Conservation (phyloP, 2,329 filamentous ascomycete genomes). For the Aplosporella prunicola region DNA sequence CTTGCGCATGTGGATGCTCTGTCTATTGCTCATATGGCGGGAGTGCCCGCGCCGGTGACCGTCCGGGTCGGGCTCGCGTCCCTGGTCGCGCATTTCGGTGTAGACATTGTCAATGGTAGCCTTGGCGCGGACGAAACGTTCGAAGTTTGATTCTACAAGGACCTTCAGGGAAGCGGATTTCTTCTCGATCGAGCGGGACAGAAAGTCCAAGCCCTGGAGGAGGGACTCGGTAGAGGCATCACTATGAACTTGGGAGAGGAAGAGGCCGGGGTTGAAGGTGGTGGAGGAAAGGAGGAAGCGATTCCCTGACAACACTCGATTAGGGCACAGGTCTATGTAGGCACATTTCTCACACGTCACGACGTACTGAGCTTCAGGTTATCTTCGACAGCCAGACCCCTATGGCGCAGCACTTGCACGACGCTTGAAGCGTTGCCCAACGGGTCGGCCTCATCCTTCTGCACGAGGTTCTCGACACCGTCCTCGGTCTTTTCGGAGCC, state of each 20-base stretch:
- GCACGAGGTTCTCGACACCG: slow-evolving; percentile 67
- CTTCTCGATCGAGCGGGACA: slow-evolving; percentile 89
- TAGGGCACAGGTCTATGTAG: no score
- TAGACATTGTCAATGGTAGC: slow-evolving; percentile 98
- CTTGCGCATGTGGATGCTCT: slow-evolving; percentile 42
- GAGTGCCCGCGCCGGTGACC: slow-evolving; percentile 45
- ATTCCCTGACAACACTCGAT: slow-evolving; percentile 55
- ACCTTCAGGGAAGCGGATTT: slow-evolving; percentile 96
- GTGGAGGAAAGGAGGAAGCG: slow-evolving; percentile 93
- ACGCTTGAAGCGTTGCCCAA: slow-evolving; percentile 84
- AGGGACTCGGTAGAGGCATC: slow-evolving; percentile 74
- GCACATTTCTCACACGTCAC: background rate
- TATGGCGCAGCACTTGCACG: slow-evolving; percentile 63
- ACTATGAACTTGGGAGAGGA: slow-evolving; percentile 85
- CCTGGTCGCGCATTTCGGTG: slow-evolving; percentile 79
- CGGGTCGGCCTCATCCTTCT: slow-evolving; percentile 87
- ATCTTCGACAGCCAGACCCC: slow-evolving; percentile 75
- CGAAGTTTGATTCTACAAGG: slow-evolving; percentile 94
- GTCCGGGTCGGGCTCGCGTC: slow-evolving; percentile 39
- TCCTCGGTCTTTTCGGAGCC: slow-evolving; percentile 59
- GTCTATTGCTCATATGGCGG: slow-evolving; percentile 40
- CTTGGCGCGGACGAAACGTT: slow-evolving; percentile 94
- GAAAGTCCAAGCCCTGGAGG: slow-evolving; percentile 69
- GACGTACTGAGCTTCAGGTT: slow-evolving; percentile 64
- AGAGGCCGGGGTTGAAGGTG: slow-evolving; percentile 84